phyloP scores from a whole-genome alignment of 2,329 filamentous ascomycete species.

The Cladobotryum protrusum region DNA sequence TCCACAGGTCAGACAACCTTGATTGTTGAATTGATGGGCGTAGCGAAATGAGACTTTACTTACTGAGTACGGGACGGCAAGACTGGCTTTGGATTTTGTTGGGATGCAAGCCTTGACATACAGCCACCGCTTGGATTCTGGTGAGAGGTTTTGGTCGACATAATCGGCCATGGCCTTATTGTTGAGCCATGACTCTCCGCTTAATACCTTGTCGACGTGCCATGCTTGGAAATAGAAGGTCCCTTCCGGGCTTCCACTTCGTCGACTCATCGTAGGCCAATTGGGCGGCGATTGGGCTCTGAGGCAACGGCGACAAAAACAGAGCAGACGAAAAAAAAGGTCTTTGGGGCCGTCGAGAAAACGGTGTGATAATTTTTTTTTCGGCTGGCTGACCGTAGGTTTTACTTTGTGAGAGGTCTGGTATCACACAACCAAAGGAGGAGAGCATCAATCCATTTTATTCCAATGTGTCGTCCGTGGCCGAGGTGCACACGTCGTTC shows the following conservation, averaged over 20 bases:
- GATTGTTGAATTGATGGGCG: neutral
- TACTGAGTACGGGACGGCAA: conserved; percentile 10
- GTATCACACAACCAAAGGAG: neutral
- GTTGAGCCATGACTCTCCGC: conserved; percentile 8
- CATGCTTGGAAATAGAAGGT: conserved; percentile 13
- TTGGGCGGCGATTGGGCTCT: neutral
- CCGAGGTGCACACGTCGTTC: conserved; percentile 2
- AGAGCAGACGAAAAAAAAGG: neutral
- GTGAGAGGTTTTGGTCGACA: conserved; percentile 10
- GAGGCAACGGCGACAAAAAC: neutral
- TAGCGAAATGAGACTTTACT: neutral
- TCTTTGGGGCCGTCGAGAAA: conserved; percentile 1
- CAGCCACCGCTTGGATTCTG: conserved; percentile 8
- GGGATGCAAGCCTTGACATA: conserved; percentile 11
- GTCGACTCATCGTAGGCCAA: conserved; percentile 5
- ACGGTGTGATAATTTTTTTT: conserved; percentile 1
- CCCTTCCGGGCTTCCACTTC: conserved; percentile 9
- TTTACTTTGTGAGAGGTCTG: too few relatives aligned
- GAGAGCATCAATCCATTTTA: neutral
- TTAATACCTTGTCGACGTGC: conserved; percentile 7
- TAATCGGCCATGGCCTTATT: conserved; percentile 11
- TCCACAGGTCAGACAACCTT: neutral
- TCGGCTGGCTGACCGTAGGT: too few relatives aligned
- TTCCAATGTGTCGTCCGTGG: neutral
- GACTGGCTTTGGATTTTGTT: conserved; percentile 5